A percentile compares a stretch with the other conserved stretches of the same genome.
These are phyloP conservation scores for Colletotrichum melonis DNA, from an alignment of 2,329 filamentous ascomycete species.

Conservation along the genomic window DNA sequence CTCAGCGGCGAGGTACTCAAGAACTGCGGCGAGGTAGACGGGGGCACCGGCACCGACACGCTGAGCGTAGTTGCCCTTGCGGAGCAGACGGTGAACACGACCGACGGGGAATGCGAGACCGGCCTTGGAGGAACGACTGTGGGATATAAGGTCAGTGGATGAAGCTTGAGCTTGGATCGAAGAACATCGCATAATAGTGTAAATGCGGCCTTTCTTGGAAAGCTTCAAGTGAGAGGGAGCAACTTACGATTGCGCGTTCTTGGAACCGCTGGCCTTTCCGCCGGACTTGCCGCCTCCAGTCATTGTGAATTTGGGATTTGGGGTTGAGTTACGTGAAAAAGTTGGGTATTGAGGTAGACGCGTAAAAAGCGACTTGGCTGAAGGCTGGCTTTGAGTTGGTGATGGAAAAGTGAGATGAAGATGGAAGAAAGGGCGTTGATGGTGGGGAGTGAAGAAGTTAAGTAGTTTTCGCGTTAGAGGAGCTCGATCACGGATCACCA, in stretches of 20 bases:
- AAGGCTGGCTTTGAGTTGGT: conserved; percentile 40
- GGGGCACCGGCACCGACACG: conserved; percentile 98
- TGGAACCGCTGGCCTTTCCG: conserved; percentile 98
- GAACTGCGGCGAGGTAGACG: conserved; percentile 96
- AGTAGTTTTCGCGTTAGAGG: conserved; percentile 64
- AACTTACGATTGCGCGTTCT: conserved; percentile 99
- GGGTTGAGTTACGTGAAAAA: conserved; percentile 44
- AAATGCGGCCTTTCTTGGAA: conserved; percentile 2
- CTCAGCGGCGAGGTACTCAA: conserved; percentile 98
- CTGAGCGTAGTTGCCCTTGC: conserved; percentile 99
- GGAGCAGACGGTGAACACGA: conserved; percentile 98
- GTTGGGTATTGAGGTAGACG: conserved; percentile 26
- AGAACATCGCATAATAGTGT: no score
- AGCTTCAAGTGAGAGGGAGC: background rate
- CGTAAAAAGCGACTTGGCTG: conserved; percentile 27
- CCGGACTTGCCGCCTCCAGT: conserved; percentile 99
- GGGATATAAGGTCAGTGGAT: conserved; percentile 50
- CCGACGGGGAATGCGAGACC: conserved; percentile 99
- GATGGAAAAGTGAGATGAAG: conserved; percentile 45
- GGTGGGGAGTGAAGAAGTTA: conserved; percentile 62
- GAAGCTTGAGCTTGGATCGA: background rate
- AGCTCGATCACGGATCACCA: conserved; percentile 63
- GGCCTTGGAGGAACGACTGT: conserved; percentile 97
- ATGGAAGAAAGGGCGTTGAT: conserved; percentile 46
- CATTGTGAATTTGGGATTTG: conserved; percentile 79